Conservation (phyloP, 1,284 basidiomycete species). For the Sanghuangporus sanghuang region DNA sequence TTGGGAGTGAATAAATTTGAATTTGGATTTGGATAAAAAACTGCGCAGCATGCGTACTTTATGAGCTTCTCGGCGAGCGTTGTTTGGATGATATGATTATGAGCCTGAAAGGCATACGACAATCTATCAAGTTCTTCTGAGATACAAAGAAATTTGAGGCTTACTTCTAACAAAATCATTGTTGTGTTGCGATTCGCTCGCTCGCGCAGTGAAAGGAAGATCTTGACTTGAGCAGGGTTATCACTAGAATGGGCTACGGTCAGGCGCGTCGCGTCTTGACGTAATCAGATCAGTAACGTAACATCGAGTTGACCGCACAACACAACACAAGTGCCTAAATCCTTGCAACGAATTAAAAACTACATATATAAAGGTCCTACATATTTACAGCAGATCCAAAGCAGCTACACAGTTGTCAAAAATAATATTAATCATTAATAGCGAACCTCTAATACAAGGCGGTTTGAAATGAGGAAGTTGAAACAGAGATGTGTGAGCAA, state of each 20-base stretch:
- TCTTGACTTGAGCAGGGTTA: background rate
- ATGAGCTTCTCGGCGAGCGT: conserved; percentile 86
- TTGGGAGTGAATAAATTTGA: background rate
- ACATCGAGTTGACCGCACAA: too few relatives aligned
- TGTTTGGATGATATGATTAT: conserved; percentile 91
- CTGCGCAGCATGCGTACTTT: conserved; percentile 56
- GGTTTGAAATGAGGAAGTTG: background rate
- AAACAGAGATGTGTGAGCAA: background rate
- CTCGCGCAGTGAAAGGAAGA: background rate
- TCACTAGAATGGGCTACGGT: background rate
- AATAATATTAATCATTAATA: too few relatives aligned
- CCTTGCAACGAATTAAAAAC: too few relatives aligned
- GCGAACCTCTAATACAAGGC: too few relatives aligned
- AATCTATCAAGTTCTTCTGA: background rate
- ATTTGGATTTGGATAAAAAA: conserved; percentile 8
- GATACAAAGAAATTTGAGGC: background rate
- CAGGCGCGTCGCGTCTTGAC: too few relatives aligned
- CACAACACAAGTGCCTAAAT: too few relatives aligned
- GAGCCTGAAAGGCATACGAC: conserved; percentile 45
- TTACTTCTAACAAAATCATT: conserved; percentile 12
- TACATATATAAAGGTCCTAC: too few relatives aligned
- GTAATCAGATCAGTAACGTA: too few relatives aligned
- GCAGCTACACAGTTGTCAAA: too few relatives aligned
- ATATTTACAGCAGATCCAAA: too few relatives aligned
- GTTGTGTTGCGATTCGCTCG: background rate